phyloP scores from a whole-genome alignment of 2,329 filamentous ascomycete species.

The Xylaria sp. region DNA sequence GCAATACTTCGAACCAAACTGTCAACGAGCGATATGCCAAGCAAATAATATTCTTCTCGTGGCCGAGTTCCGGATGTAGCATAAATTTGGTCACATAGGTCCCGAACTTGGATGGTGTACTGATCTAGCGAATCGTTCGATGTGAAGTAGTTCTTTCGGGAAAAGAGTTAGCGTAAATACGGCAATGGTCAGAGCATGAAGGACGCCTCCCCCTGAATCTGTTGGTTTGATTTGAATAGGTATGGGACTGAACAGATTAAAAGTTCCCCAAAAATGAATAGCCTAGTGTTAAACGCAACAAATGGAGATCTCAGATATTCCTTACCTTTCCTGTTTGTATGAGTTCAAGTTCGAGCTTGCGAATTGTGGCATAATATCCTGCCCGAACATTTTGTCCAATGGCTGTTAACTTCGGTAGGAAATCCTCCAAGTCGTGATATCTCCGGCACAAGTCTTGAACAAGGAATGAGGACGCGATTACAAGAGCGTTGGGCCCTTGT shows the following conservation, averaged over 20 bases:
- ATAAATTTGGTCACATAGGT: constrained; percentile 58
- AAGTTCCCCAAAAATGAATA: neutral
- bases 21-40: constrained; percentile 55
- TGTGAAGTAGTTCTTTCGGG: constrained; percentile 20
- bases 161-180: constrained; percentile 16
- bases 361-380: constrained; percentile 54
- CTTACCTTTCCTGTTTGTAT: constrained; percentile 62
- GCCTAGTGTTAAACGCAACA: neutral
- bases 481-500: constrained; percentile 49
- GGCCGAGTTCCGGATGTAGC: constrained; percentile 46
- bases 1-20: constrained; percentile 50
- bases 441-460: constrained; percentile 51
- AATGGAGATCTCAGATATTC: neutral
- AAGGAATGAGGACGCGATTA: constrained; percentile 51
- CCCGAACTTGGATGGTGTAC: constrained; percentile 55
- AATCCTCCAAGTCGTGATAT: constrained; percentile 48
- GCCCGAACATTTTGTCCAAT: constrained; percentile 52
- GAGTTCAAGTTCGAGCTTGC: constrained; percentile 62
- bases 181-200: neutral
- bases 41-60: constrained; percentile 56
- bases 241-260: neutral
- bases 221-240: neutral
- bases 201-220: neutral
- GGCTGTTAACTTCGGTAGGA: constrained; percentile 50
- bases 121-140: constrained; percentile 52